Evolutionary conservation across 257 asterid genomes (phyloP), one percentile per base, ranked within the genome.

Genomic region (Primulina eburnea): DNA sequence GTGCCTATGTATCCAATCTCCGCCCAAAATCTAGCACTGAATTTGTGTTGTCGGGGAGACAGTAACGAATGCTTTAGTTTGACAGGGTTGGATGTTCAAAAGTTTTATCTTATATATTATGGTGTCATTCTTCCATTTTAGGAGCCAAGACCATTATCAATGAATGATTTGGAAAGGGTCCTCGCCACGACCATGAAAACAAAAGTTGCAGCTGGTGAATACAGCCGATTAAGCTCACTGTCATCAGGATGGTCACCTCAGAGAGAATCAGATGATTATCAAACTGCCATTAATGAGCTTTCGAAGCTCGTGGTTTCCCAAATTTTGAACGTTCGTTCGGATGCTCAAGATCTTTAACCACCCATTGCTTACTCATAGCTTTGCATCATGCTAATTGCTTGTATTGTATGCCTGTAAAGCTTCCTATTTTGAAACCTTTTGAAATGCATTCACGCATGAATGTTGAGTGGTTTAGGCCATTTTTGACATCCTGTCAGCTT

Each of bases 71-170:
- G 53, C 53, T 50, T 47, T 50, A 50, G 5, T 17, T 14, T 2
- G 57, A 50, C 8, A 3, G 21, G 20, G 20, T 8, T 50, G 57
- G 57, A 16, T 50, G 3, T 50, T 6, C n/a, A 21, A 50, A 11
- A n/a, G 32, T 67, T 14, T 18, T 30, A 52, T 57, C 21, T 37
- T 28, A 16, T 50, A 5, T 50, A 16, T 32, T 10, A 7, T 60
- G 10, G 4, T 24, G 50, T 7, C 43, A 1, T 30, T 59, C 33
- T 40, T 29, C 64, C 56, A 0, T 62, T 64, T 47, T 76, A 90
- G 97, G 95, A 85, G 68, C 82, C 90, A 6, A 86, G 99, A 69
- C 83, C 88, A 53, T 82, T 90, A 77, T 60, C 88, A 1, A 90
- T 89, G 76, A 53, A 14, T 8, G 97, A 93, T 81, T 73, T 93